Percentiles rank a stretch among this genome's conserved stretches.
Conservation (phyloP, 176 grass and related monocot species). For the Cenchrus americanus region DNA sequence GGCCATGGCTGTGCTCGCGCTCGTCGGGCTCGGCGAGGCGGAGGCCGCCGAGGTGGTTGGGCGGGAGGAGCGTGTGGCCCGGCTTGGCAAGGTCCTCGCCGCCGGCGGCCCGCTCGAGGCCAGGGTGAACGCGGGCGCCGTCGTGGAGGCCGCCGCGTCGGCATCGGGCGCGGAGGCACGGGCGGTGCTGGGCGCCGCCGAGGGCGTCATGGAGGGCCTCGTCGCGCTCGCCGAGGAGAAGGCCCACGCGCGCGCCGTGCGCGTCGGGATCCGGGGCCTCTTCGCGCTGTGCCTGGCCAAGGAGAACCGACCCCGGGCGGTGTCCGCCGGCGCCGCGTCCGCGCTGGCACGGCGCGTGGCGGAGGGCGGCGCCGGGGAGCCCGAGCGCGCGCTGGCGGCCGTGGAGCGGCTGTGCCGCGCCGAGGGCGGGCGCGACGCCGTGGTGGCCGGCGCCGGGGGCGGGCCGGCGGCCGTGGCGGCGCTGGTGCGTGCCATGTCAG, state of each 20-base stretch:
- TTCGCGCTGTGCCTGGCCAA: constrained; percentile 86
- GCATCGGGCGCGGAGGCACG: constrained; percentile 61
- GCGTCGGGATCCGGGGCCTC: constrained; percentile 70
- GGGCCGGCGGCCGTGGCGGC: constrained; percentile 45
- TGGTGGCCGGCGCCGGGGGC: constrained; percentile 57
- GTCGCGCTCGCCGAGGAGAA: constrained; percentile 72
- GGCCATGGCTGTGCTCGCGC: constrained; percentile 79
- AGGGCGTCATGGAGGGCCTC: constrained; percentile 56
- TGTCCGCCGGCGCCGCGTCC: constrained; percentile 58
- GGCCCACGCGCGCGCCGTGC: constrained; percentile 66
- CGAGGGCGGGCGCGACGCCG: constrained; percentile 74
- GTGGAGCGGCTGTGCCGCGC: constrained; percentile 83
- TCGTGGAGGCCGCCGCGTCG: constrained; percentile 69
- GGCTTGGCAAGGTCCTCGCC: constrained; percentile 52
- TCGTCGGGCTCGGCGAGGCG: constrained; percentile 65
- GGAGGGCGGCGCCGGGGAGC: constrained; percentile 48
- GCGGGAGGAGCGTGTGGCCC: constrained; percentile 49
- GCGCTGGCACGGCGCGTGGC: constrained; percentile 53
- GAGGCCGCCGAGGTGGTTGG: constrained; percentile 70
- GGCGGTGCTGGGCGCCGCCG: constrained; percentile 48
- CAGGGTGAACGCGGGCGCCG: constrained; percentile 65
- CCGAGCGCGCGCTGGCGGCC: constrained; percentile 71
- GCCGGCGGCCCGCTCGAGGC: constrained; percentile 50
- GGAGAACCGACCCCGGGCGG: constrained; percentile 73
- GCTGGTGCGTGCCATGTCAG: constrained; percentile 75